Base-by-base conservation (phyloP, 306 rosid species). In the Glycine tomentella region DNA sequence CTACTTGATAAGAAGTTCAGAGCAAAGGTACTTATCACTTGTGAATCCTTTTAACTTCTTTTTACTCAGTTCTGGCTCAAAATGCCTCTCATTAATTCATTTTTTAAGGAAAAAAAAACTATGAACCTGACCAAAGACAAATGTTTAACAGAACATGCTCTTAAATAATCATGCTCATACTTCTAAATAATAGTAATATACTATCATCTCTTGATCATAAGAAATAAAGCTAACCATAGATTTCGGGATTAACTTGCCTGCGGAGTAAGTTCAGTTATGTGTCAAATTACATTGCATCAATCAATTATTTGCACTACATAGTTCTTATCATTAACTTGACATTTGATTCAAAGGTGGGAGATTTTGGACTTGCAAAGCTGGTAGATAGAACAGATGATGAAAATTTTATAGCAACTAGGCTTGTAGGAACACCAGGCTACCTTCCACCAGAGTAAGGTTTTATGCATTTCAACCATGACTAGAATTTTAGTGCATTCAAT, bases 371-470 rank as follows among this genome's bases (percentile, higher is more conserved):
- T 25, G 97, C 85, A 75, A 91, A 88, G 82, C 87, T 93, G 8
- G 88, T 91, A 15, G 93, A 86, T 25, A 67, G 93, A 82, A 77
- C 90, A 46, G 87, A 83, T 64, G 97, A 93, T 38, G 92, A 86
- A 33, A 89, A 86, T 46, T 56, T 82, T 58, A 69, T 91, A 4
- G 88, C 92, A 69, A 93, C 97, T 10, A 79, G 90, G 73, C 89
- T 91, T 10, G 97, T 90, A 64, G 97, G 97, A 78, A 91, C 97
- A 38, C 97, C 94, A 8, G 97, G 97, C 79, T 90, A 93, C 84
- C 94, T 93, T 74, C 97, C 97, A 55, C 97, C 97, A 5, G 97
- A 93, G 97, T 91, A 86, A n/a, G 85, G 49, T 62, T 69, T 58
- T 20, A 25, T 58, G 64, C 4, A 50, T 69, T 57, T 64, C 42